Conservation (phyloP, 2,329 filamentous ascomycete species). For the Colletotrichum theobromicola region DNA sequence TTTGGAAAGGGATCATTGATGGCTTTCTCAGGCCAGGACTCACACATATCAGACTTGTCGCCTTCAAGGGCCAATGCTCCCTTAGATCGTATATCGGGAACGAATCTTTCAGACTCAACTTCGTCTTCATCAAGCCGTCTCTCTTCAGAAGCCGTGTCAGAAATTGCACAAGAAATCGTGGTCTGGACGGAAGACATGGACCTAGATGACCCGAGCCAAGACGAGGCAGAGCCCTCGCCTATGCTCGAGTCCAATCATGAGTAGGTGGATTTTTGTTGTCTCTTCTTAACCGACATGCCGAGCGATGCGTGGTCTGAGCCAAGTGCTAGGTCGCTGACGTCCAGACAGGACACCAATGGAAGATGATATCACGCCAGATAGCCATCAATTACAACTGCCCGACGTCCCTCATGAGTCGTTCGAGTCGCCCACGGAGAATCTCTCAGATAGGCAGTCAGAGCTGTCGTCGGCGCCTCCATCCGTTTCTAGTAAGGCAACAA, state of each 20-base stretch:
- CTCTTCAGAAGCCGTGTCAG: slow-evolving; percentile 35
- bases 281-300: not conserved
- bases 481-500: slow-evolving; percentile 68
- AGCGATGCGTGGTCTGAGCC: not conserved
- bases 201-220: slow-evolving; percentile 24
- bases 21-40: slow-evolving; percentile 26
- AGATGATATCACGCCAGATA: not conserved
- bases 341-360: not conserved
- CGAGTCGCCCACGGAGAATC: slow-evolving; percentile 56
- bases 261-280: slow-evolving; percentile 1
- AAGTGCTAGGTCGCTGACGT: not conserved
- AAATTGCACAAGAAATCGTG: slow-evolving; percentile 47
- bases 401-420: slow-evolving; percentile 43
- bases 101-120: slow-evolving; percentile 28
- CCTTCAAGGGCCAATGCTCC: slow-evolving; percentile 22
- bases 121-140: slow-evolving; percentile 29
- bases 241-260: not conserved
- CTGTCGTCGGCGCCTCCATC: slow-evolving; percentile 59
- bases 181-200: slow-evolving; percentile 50
- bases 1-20: slow-evolving; percentile 27
- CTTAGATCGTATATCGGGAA: slow-evolving; percentile 34
- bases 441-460: slow-evolving; percentile 61
- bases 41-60: slow-evolving; percentile 27
- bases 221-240: slow-evolving; percentile 21
- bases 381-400: not conserved